Percentiles rank a stretch among this genome's conserved stretches.
Conservation (phyloP, 2,329 filamentous ascomycete genomes). For the Amesomyces nigricolor region DNA sequence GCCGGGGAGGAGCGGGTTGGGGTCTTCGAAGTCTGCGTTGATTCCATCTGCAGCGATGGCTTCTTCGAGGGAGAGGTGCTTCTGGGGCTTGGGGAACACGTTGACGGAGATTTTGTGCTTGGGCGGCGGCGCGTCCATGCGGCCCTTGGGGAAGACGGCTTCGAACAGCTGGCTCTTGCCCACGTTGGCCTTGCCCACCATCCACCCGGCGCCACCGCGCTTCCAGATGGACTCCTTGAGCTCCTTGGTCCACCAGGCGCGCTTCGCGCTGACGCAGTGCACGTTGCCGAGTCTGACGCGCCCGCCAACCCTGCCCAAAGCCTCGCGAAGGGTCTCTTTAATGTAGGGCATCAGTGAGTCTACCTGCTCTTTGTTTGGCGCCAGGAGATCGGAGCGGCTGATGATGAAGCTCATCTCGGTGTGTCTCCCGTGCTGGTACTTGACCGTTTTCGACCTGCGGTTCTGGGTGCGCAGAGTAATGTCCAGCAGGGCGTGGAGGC, state of each 20-base stretch:
- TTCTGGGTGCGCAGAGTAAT: conserved; percentile 74
- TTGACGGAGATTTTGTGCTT: conserved; percentile 35
- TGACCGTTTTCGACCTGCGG: conserved; percentile 62
- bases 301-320: conserved; percentile 61
- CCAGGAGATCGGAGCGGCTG: conserved; percentile 80
- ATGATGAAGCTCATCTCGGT: conserved; percentile 87
- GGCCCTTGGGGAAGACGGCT: conserved; percentile 75
- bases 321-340: conserved; percentile 67
- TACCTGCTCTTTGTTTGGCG: conserved; percentile 75
- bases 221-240: conserved; percentile 82
- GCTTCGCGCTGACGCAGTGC: conserved; percentile 75
- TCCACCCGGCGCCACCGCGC: conserved; percentile 82
- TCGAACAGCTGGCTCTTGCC: conserved; percentile 93
- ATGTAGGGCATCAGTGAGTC: conserved; percentile 83
- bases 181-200: conserved; percentile 97
- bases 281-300: conserved; percentile 84
- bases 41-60: neutral
- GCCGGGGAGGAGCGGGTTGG: conserved; percentile 10
- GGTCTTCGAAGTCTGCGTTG: neutral
- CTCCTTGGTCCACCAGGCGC: conserved; percentile 84
- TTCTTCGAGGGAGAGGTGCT: neutral
- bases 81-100: conserved; percentile 24
- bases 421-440: conserved; percentile 61
- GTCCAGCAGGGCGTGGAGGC: conserved; percentile 63
- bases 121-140: conserved; percentile 39